phyloP scores from a whole-genome alignment of 2,329 filamentous ascomycete species.

The Bipolaris cookei region DNA sequence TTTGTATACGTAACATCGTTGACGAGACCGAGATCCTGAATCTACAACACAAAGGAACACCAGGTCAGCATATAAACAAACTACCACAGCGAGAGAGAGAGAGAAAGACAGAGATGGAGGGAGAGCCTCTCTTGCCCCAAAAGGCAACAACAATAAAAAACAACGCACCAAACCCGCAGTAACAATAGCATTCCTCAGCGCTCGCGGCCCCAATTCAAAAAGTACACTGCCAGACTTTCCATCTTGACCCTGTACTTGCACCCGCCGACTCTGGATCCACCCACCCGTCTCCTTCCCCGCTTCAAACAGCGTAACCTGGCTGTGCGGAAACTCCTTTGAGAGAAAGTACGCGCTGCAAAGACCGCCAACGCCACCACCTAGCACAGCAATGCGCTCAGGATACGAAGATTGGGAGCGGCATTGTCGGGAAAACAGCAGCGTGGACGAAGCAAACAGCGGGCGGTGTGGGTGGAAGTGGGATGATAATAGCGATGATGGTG shows the following conservation, averaged over 20 bases:
- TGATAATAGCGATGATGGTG: conserved; percentile 19
- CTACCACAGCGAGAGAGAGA: too few species aligned
- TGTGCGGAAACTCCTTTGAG: conserved; percentile 68
- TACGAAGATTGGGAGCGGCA: conserved; percentile 29
- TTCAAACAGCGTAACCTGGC: conserved; percentile 84
- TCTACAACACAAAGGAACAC: conserved; percentile 50
- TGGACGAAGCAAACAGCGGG: conserved; percentile 26
- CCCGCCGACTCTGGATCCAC: conserved; percentile 75
- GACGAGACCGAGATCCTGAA: conserved; percentile 63
- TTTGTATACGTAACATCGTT: conserved; percentile 63
- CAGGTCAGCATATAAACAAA: conserved; percentile 17
- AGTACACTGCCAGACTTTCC: conserved; percentile 57
- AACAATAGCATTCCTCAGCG: conserved; percentile 72
- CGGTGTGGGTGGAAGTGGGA: conserved; percentile 2
- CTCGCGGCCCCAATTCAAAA: conserved; percentile 85
- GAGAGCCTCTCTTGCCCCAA: too few species aligned
- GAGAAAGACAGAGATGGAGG: too few species aligned
- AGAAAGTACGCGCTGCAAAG: conserved; percentile 71
- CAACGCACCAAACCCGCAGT: conserved; percentile 72
- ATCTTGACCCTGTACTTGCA: conserved; percentile 64
- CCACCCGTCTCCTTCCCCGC: conserved; percentile 73
- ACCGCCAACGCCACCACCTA: conserved; percentile 61
- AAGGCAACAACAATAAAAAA: background rate
- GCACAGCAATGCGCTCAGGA: conserved; percentile 54
- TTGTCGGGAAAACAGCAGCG: conserved; percentile 15